Conservation (phyloP, 2,329 filamentous ascomycete genomes). For the Westerdykella sp. region DNA sequence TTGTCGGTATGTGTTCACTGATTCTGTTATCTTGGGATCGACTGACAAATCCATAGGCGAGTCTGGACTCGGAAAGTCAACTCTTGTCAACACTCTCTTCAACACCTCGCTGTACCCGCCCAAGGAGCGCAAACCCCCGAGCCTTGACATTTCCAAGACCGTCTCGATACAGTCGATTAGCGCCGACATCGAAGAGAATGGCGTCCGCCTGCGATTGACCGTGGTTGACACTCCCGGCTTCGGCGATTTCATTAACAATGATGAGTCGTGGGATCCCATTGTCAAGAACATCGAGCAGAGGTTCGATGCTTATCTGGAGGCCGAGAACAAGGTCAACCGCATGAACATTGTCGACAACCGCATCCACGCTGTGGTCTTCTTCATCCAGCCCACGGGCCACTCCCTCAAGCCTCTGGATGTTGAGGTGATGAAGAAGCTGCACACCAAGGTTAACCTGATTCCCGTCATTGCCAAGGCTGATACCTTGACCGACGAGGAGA, state of each 20-base stretch:
- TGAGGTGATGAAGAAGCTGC: constrained; percentile 97
- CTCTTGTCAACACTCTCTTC: constrained; percentile 97
- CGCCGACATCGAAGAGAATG: constrained; percentile 85
- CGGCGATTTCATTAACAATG: constrained; percentile 99
- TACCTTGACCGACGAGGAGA: constrained; percentile 95
- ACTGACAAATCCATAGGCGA: constrained; percentile 59
- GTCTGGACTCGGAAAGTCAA: constrained; percentile 98
- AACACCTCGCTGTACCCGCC: constrained; percentile 98
- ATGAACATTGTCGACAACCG: constrained; percentile 99
- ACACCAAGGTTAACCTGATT: constrained; percentile 99
- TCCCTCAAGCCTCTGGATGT: constrained; percentile 97
- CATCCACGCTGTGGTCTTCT: constrained; percentile 98
- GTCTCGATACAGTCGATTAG: constrained; percentile 51
- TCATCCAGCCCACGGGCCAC: constrained; percentile 98
- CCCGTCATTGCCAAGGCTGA: constrained; percentile 98
- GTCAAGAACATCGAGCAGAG: constrained; percentile 99
- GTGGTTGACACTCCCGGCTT: constrained; percentile 98
- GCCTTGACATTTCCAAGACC: constrained; percentile 91
- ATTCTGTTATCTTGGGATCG: constrained; percentile 1
- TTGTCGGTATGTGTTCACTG: constrained; percentile 73
- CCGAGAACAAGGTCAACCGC: constrained; percentile 99
- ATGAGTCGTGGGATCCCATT: constrained; percentile 98
- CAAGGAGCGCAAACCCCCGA: constrained; percentile 96
- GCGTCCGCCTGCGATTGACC: constrained; percentile 89
- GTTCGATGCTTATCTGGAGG: constrained; percentile 96